phyloP scores from a whole-genome alignment of 495 filamentous ascomycete species.

The Hyaloscypha finlandica region DNA sequence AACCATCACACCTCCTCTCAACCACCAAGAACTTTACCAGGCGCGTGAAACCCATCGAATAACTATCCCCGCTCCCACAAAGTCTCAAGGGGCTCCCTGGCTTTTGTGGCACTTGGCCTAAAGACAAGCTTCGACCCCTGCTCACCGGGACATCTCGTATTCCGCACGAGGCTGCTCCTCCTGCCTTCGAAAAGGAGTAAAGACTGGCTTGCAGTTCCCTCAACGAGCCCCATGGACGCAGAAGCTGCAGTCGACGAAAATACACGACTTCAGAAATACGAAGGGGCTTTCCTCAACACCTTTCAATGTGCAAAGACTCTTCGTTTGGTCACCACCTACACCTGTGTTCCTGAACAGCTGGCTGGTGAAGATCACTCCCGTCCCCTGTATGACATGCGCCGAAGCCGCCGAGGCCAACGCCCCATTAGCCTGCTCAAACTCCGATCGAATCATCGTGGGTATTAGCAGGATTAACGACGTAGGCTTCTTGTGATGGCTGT shows the following conservation, averaged over 20 bases:
- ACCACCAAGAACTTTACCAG: not conserved
- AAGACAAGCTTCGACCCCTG: not conserved
- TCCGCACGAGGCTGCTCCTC: not conserved
- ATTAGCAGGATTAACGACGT: not conserved
- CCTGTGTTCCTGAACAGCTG: not conserved
- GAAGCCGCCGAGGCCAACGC: not conserved
- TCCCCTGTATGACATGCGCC: conserved; percentile 2
- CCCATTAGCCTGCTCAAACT: not conserved
- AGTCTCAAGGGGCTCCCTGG: not conserved
- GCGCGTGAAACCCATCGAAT: not conserved
- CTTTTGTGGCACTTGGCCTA: not conserved
- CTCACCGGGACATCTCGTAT: not conserved
- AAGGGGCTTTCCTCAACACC: not conserved
- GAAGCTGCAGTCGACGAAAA: not conserved
- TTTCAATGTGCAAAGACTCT: not conserved
- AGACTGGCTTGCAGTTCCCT: not conserved
- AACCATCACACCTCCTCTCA: not conserved
- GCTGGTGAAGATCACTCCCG: not conserved
- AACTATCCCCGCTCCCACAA: not conserved
- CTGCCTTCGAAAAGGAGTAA: not conserved
- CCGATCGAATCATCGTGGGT: not conserved
- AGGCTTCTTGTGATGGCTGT: not conserved
- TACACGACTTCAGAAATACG: not conserved
- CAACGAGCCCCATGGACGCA: not conserved
- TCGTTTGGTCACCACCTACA: not conserved